These are phyloP conservation scores for Talaromyces trachyspermus DNA, from an alignment of 495 filamentous ascomycete species.

Conservation along the genomic window DNA sequence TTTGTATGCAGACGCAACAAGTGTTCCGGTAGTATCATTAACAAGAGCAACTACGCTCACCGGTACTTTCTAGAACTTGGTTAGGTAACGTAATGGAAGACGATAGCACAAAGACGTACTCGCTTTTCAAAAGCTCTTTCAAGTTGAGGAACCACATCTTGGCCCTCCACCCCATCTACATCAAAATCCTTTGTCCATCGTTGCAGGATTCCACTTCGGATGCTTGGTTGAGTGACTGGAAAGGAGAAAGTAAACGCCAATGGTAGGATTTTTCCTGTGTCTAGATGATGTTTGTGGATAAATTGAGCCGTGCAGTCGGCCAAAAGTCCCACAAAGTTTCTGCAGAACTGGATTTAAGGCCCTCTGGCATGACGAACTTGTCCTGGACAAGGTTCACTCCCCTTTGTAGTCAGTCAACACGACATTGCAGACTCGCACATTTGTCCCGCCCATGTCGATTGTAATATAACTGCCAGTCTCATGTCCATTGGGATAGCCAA, in stretches of 20 bases:
- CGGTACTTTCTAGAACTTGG: conserved; percentile 55
- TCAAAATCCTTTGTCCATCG: conserved; percentile 97
- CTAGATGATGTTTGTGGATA: conserved; percentile 68
- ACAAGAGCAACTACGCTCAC: conserved; percentile 81
- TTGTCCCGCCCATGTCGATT: conserved; percentile 93
- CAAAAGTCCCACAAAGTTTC: conserved; percentile 88
- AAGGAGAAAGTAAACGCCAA: conserved; percentile 96
- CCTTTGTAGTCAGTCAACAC: conserved; percentile 70
- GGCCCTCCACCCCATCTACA: conserved; percentile 80
- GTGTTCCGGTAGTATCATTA: conserved; percentile 92
- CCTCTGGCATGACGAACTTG: conserved; percentile 84
- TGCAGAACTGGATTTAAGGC: conserved; percentile 70
- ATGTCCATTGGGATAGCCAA: conserved; percentile 71
- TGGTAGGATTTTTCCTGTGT: conserved; percentile 44
- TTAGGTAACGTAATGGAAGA: background rate
- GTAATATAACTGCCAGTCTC: conserved; percentile 84
- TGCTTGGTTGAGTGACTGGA: conserved; percentile 79
- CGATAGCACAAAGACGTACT: conserved; percentile 32
- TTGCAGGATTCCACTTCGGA: conserved; percentile 83
- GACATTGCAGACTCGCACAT: conserved; percentile 88
- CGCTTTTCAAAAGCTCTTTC: conserved; percentile 69
- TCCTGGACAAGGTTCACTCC: conserved; percentile 91
- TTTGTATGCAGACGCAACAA: conserved; percentile 86
- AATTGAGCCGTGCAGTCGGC: conserved; percentile 84
- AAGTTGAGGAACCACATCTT: conserved; percentile 84